These are phyloP conservation scores for Russula abietina DNA, from an alignment of 768 basidiomycete genomes.

Conservation along the genomic window DNA sequence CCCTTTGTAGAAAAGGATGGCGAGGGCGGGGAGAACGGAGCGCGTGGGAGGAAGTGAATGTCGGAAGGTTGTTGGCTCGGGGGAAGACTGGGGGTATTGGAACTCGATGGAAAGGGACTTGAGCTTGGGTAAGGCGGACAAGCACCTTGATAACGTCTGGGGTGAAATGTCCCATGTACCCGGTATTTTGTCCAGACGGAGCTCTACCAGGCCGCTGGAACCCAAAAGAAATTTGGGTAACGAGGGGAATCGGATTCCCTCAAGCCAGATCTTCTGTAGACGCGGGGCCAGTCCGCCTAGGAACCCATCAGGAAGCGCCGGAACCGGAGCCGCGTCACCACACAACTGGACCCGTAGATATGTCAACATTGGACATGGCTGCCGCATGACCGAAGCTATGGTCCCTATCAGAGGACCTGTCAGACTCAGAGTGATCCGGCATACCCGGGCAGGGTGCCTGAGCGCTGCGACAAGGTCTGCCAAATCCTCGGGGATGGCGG, in stretches of 20 bases:
- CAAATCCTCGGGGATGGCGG: background rate
- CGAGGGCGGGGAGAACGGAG: constrained; percentile 1
- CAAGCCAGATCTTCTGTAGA: background rate
- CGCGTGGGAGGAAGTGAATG: background rate
- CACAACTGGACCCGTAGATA: background rate
- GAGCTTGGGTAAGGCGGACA: background rate
- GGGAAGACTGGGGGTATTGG: background rate
- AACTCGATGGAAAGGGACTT: background rate
- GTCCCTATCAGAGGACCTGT: background rate
- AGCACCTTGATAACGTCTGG: background rate
- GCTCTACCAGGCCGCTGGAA: background rate
- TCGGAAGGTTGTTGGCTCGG: background rate
- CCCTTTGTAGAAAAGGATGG: background rate
- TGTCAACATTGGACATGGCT: background rate
- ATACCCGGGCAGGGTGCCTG: background rate
- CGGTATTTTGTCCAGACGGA: background rate
- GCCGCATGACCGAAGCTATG: background rate
- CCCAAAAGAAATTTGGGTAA: background rate
- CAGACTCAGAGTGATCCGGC: background rate
- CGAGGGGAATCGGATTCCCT: background rate
- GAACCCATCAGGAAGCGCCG: background rate
- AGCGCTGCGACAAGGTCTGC: background rate
- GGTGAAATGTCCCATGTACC: background rate
- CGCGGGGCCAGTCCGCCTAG: background rate
- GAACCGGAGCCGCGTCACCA: background rate